Evolutionary conservation across 208 protist species (phyloP), one percentile per base, ranked within the genome.

Genomic region (Trypanosomatidae sp.): DNA sequence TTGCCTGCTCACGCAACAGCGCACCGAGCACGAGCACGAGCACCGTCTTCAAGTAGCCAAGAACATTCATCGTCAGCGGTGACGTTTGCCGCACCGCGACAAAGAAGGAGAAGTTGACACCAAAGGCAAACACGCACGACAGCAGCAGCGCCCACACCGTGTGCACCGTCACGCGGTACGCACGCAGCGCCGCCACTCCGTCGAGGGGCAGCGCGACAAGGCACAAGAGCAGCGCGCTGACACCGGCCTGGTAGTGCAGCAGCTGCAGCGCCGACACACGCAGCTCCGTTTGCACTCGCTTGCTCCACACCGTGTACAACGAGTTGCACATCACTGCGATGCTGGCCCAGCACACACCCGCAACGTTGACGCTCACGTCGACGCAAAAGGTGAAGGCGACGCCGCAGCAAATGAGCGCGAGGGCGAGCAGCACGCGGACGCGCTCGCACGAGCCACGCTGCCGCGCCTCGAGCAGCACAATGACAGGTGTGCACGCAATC

Each of bases 91-190:
- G 66, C 6, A 83, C 76, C 44, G 86, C 73, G 15, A 89, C 48
- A 41, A 92, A 92, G 61, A 92, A 92, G 4, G 76, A 87, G 55
- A 92, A 85, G 53, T 89, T 89, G n/a, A 89, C 73, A n/a, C 73
- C 67, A 55, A 92, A 92, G 4, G 79, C 84, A 47, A 83, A 72
- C 5, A 77, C 16, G 61, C 84, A 88, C 3, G 73, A 85, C 13
- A 92, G 46, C 33, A 61, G 53, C 60, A 88, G 56, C 6, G 64
- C 60, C 64, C 76, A 83, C 20, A 90, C 24, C 2, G 65, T 77
- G 7, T 67, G 65, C 27, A 63, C 56, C 7, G 61, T 79, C 21
- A 78, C 60, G 13, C 66, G 33, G 56, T 80, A 92, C 7, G 54
- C 15, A 2, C 54, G 8, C 22, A 93, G 51, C 1, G 45, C 65